These are phyloP conservation scores for Solanum clarkiae DNA, from an alignment of 257 asterid species.

Conservation along the genomic window DNA sequence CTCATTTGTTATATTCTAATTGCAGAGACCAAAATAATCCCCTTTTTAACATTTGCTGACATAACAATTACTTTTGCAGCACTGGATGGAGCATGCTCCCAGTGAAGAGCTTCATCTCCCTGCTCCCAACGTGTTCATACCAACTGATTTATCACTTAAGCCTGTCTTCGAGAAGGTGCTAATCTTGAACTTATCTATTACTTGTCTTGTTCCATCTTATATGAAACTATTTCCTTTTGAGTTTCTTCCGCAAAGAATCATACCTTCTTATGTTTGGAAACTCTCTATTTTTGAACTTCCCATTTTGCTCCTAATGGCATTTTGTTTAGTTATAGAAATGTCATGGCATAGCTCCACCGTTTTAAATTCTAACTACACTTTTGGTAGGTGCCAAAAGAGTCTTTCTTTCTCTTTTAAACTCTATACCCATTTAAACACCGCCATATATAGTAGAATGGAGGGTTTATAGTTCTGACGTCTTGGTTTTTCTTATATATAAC, in stretches of 20 bases:
- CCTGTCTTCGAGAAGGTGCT: conserved; percentile 47
- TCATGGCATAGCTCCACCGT: not conserved
- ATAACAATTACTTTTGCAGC: conserved; percentile 29
- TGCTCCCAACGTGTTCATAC: conserved; percentile 68
- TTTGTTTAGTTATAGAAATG: not conserved
- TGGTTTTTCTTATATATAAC: conserved; percentile 13
- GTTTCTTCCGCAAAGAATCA: not conserved
- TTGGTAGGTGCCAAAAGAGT: not conserved
- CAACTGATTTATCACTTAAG: conserved; percentile 82
- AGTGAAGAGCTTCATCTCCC: conserved; percentile 66
- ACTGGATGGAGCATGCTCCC: conserved; percentile 65
- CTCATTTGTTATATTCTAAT: not conserved
- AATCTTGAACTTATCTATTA: not conserved
- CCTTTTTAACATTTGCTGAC: not conserved
- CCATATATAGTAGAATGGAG: not conserved
- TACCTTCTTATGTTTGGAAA: not conserved
- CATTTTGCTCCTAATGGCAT: not conserved
- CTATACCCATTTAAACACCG: not conserved
- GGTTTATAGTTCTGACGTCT: not conserved
- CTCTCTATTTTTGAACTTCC: not conserved
- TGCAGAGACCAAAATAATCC: not conserved
- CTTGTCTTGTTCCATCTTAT: not conserved
- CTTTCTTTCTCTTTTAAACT: not conserved
- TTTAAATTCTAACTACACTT: not conserved
- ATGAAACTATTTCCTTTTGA: not conserved